phyloP scores from a whole-genome alignment of 306 rosid species.

The Glycyrrhiza uralensis region DNA sequence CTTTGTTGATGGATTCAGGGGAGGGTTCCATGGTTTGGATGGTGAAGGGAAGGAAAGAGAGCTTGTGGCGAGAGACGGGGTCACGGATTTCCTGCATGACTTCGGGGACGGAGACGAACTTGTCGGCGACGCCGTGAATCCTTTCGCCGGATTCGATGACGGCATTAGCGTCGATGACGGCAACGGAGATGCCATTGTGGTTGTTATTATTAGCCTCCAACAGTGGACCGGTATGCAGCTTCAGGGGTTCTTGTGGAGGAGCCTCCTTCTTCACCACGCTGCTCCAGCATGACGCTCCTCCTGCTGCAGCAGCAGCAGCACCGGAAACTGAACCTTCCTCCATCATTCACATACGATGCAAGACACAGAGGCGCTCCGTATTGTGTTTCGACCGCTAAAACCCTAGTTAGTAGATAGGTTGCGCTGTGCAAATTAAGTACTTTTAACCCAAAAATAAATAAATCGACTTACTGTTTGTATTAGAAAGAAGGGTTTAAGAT shows the following conservation, averaged over 20 bases:
- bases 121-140: conserved; percentile 64
- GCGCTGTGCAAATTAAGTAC: too few relatives aligned
- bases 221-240: conserved; percentile 20
- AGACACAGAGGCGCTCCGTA: background rate
- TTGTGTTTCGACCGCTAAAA: conserved; percentile 1
- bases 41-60: conserved; percentile 64
- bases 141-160: conserved; percentile 66
- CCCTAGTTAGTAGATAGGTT: conserved; percentile 35
- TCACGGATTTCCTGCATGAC: conserved; percentile 84
- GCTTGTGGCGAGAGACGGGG: conserved; percentile 87
- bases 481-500: too few relatives aligned
- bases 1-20: conserved; percentile 73
- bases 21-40: conserved; percentile 79
- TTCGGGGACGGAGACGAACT: conserved; percentile 66
- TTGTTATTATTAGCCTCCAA: conserved; percentile 58
- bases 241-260: conserved; percentile 23
- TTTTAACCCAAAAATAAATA: too few relatives aligned
- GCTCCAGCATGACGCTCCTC: conserved; percentile 53
- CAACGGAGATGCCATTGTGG: conserved; percentile 59
- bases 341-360: conserved; percentile 16
- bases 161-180: conserved; percentile 82
- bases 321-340: conserved; percentile 33
- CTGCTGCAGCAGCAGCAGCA: background rate
- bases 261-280: conserved; percentile 60
- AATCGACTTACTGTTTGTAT: too few relatives aligned